Evolutionary conservation across 73 alveolate genomes (phyloP).

Genomic region (Paramecium sonneborni): DNA sequence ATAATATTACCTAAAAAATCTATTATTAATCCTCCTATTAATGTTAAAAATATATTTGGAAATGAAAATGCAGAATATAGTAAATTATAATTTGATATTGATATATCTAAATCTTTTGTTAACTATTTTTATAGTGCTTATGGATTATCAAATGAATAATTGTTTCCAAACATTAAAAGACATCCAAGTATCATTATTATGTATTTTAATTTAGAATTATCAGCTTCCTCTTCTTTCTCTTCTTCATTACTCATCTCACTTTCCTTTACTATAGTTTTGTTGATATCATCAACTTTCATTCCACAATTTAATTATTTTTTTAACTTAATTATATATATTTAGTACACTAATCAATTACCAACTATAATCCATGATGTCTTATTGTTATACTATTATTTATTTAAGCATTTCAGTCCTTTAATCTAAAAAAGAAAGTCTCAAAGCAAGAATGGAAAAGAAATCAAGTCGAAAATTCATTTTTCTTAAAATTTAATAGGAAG

Average conservation of each 20-base stretch:
- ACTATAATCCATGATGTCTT: neutral
- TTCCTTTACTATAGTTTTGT: neutral
- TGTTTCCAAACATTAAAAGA: conserved; percentile 43
- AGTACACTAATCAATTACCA: neutral
- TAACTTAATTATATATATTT: neutral
- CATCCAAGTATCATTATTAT: conserved; percentile 2
- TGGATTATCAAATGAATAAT: conserved; percentile 53
- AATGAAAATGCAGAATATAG: conserved; percentile 45
- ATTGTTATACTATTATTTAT: neutral
- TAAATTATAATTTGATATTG: neutral
- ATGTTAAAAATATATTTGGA: conserved; percentile 44
- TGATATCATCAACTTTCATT: conserved; percentile 35
- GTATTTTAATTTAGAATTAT: neutral
- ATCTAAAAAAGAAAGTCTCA: neutral
- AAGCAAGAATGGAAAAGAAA: conserved; percentile 39
- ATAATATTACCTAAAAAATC: conserved; percentile 18
- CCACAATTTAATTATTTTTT: neutral
- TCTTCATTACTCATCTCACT: neutral
- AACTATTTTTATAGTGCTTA: neutral
- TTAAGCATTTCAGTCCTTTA: neutral
- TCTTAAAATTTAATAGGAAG: conserved; percentile 6
- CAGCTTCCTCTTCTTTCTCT: neutral
- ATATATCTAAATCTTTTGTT: neutral
- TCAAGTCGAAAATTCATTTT: neutral
- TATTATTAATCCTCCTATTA: conserved; percentile 14